Evolutionary conservation across 2,329 filamentous ascomycete genomes (phyloP).

Genomic region (Penicillium palitans): DNA sequence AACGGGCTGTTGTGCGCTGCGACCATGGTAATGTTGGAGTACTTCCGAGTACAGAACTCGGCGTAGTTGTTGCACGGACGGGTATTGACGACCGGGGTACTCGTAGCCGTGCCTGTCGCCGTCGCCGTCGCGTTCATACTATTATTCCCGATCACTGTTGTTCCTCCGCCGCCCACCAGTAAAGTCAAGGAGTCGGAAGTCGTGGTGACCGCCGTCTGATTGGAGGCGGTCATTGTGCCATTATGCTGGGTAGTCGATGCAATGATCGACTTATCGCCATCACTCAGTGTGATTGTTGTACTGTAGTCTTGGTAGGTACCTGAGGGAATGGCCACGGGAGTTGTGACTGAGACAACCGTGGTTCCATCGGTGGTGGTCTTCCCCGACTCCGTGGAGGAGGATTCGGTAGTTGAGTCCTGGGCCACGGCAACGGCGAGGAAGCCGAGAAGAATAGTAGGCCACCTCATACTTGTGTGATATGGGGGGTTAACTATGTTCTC

Average conservation of each 20-base stretch:
- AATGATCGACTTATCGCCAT: slow-evolving; percentile 18
- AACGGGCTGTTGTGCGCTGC: slow-evolving; percentile 83
- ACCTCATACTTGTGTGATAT: slow-evolving; percentile 19
- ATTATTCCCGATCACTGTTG: slow-evolving; percentile 50
- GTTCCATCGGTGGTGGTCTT: slow-evolving; percentile 23
- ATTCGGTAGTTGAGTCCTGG: slow-evolving; percentile 6
- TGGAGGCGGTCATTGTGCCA: slow-evolving; percentile 28
- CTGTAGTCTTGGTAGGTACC: slow-evolving; percentile 42
- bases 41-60: slow-evolving; percentile 74
- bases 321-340: slow-evolving; percentile 36
- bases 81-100: slow-evolving; percentile 61
- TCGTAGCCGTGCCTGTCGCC: slow-evolving; percentile 47
- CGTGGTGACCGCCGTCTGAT: slow-evolving; percentile 32
- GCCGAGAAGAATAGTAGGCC: slow-evolving; percentile 14
- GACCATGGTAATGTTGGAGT: slow-evolving; percentile 78
- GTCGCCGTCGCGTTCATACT: slow-evolving; percentile 48
- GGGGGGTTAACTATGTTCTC: background rate
- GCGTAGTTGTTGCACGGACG: slow-evolving; percentile 76
- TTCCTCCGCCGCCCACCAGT: slow-evolving; percentile 40
- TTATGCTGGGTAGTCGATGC: slow-evolving; percentile 27
- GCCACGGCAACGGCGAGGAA: slow-evolving; percentile 19
- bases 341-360: slow-evolving; percentile 23
- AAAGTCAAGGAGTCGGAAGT: slow-evolving; percentile 42
- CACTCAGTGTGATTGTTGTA: slow-evolving; percentile 35
- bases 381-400: background rate